Percentiles rank a stretch among this genome's conserved stretches.
Evolutionary conservation across 768 basidiomycete species (phyloP).

Genomic region (Phaeolepiota aurea): DNA sequence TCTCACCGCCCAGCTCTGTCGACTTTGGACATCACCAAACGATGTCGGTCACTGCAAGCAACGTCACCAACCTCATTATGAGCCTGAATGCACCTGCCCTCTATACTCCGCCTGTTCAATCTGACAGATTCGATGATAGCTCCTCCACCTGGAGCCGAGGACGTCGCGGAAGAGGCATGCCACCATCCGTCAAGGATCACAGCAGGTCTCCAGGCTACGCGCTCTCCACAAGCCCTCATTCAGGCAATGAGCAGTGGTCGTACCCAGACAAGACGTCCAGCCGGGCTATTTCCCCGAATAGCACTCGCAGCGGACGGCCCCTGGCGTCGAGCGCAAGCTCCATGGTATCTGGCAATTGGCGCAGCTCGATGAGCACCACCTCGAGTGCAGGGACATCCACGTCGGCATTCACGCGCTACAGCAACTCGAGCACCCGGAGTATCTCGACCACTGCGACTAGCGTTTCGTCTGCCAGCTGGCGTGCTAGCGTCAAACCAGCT

Average conservation of each 20-base stretch:
- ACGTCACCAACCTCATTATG: constrained; percentile 72
- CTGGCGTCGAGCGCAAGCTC: constrained; percentile 55
- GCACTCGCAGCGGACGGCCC: constrained; percentile 44
- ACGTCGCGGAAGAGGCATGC: constrained; percentile 25
- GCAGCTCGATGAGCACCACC: constrained; percentile 64
- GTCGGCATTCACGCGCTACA: constrained; percentile 73
- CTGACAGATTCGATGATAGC: constrained; percentile 26
- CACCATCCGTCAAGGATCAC: constrained; percentile 12
- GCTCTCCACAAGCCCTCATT: constrained; percentile 18
- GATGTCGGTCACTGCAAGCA: constrained; percentile 67
- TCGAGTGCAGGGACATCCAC: constrained; percentile 63
- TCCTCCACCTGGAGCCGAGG: constrained; percentile 42
- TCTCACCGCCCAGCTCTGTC: constrained; percentile 19
- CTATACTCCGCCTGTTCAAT: constrained; percentile 13
- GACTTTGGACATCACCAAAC: constrained; percentile 21
- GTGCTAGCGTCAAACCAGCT: constrained; percentile 36
- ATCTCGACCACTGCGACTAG: constrained; percentile 78
- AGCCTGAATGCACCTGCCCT: constrained; percentile 43
- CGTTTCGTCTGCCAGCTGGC: constrained; percentile 69
- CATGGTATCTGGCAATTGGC: constrained; percentile 65
- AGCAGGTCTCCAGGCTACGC: constrained; percentile 19
- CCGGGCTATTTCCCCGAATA: constrained; percentile 54
- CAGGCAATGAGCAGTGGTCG: constrained; percentile 21
- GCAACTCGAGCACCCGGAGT: constrained; percentile 65
- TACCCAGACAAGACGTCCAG: constrained; percentile 22